Evolutionary conservation across 192 early-diverging fungal species (phyloP).

Genomic region (Coemansia sp.): DNA sequence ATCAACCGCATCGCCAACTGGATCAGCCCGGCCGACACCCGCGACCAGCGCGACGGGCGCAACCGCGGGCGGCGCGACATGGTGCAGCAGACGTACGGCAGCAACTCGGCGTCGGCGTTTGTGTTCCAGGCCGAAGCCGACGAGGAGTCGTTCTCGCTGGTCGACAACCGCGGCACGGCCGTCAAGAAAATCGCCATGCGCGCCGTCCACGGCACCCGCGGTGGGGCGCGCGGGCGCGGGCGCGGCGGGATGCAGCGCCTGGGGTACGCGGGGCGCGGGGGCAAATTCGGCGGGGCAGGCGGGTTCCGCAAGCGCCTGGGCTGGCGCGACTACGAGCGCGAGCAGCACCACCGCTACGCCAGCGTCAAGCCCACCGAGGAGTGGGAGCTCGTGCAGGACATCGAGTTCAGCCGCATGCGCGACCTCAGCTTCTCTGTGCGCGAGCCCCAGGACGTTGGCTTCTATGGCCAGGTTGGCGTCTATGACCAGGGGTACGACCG

Average conservation of each 20-base stretch:
- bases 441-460: slow-evolving; percentile 78
- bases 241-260: slow-evolving; percentile 39
- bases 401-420: slow-evolving; percentile 85
- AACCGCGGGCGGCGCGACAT: slow-evolving; percentile 48
- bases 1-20: slow-evolving; percentile 94
- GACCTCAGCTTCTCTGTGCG: slow-evolving; percentile 78
- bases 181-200: slow-evolving; percentile 31
- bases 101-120: slow-evolving; percentile 79
- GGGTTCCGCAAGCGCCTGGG: slow-evolving; percentile 44
- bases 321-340: slow-evolving; percentile 55
- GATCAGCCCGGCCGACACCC: slow-evolving; percentile 69
- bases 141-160: slow-evolving; percentile 94
- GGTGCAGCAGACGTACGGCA: slow-evolving; percentile 78
- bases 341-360: slow-evolving; percentile 77
- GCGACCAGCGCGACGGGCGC: slow-evolving; percentile 53
- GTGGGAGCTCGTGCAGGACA: slow-evolving; percentile 93
- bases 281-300: slow-evolving; percentile 42
- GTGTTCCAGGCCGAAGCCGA: slow-evolving; percentile 87
- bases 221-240: slow-evolving; percentile 34
- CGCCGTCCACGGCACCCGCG: slow-evolving; percentile 22
- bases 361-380: slow-evolving; percentile 82
- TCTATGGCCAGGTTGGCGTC: slow-evolving; percentile 69
- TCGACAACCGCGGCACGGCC: slow-evolving; percentile 41
- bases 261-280: slow-evolving; percentile 44
- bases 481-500: slow-evolving; percentile 88